Base-by-base conservation (phyloP, 768 basidiomycete genomes). In the Aureoboletus auriporus region DNA sequence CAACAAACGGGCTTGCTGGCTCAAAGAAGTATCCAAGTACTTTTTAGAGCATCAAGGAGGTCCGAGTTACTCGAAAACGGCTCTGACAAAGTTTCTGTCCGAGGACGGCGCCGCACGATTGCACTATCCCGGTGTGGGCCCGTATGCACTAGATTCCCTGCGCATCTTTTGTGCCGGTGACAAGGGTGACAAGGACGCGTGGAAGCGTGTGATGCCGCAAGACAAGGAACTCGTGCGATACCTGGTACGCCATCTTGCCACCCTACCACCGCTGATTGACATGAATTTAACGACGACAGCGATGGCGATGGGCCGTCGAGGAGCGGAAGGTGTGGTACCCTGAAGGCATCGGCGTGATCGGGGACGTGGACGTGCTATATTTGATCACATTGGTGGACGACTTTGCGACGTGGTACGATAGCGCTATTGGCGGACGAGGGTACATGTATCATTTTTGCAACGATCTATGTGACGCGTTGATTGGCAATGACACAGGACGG, bases 61-160 rank as follows among this genome's bases (percentile, higher is more conserved):
- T 1, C 73, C 72, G 4, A 37, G 54, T 12, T 60, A 61, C 42
- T 17, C 39, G 4, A 8, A 26, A 13, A 28, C n/a, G 23, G 5
- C 37, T 6, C 16, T 46, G 31, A 12, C 9, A 8, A 30, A n/a
- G 6, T 13, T 37, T 13, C 17, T 45, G 39, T 49, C 28, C 4
- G 37, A 46, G 3, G 37, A 38, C 27, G 2, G 5, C n/a, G 11
- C 26, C 1, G 26, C 76, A 10, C 67, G 82, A 46, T 78, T 79
- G 35, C 75, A 82, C 55, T 73, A 83, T 26, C 80, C 83, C 0
- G 86, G 86, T 0, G 71, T 81, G 1, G 86, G 88, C 0, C 68
- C 71, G 4, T 90, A 89, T 51, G 88, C 88, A 1, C 72, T 86
- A 1, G 87, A 89, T 60, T 87, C 83, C 5, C 86, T 86, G 56